Evolutionary conservation across 352 stramenopile genomes (phyloP), one percentile per base, ranked within the genome.

Genomic region (Globisporangium paroecandrum): DNA sequence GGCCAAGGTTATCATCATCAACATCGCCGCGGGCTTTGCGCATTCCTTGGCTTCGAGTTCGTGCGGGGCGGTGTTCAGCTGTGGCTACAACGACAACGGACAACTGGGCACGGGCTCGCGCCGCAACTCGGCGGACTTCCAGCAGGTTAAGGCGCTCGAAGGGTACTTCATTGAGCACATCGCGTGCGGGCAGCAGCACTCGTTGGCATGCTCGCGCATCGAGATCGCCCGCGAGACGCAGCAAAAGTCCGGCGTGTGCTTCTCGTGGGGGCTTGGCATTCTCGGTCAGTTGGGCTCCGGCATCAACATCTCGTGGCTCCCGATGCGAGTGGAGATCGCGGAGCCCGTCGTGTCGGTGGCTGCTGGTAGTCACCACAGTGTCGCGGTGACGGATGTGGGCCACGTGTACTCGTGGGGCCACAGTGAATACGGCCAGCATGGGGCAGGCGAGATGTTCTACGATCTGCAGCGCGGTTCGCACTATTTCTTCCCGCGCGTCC

Each of bases 21-120:
- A 74, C 29, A 77, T 88, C 54, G 75, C 83, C 0, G 86, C 86
- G 0, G 86, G 86, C n/a, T 92, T 92, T 58, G 86, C 84, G 0
- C 86, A 94, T 65, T 93, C 83, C 18, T 58, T 94, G 56, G 84
- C 82, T 3, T 78, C 81, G 12, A 90, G 73, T n/a, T 76, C 66
- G 3, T 67, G 76, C 0, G 86, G 86, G 1, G 55, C 71, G 0
- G 81, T 87, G 7, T 92, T 88, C 53, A 89, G 79, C 63, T 94
- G 86, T 46, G 86, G 86, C 18, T 94, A 94, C 84, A 94, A 94
- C 60, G 86, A 94, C 69, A 91, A 89, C 62, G 84, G 86, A 12
- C 86, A 94, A 63, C 69, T 94, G 2, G 86, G 86, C 7, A 72
- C 85, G 2, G 84, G 84, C 34, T 85, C 83, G 57, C 72, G 83